phyloP scores from a whole-genome alignment of 1,284 basidiomycete genomes.

The Taiwanofungus camphoratus region DNA sequence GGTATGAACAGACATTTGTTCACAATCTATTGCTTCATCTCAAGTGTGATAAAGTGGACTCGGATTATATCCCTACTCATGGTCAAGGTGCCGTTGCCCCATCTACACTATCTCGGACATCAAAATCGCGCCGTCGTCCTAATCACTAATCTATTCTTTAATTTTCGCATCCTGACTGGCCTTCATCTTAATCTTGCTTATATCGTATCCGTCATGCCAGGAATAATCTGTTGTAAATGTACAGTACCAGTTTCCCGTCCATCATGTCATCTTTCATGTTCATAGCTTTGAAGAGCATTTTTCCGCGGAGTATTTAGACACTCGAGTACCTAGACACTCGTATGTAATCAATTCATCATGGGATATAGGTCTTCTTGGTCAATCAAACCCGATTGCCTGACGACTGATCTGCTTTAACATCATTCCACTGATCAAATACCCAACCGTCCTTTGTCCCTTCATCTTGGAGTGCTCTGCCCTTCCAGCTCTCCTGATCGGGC shows the following conservation, averaged over 20 bases:
- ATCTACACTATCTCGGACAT: slow-evolving; percentile 31
- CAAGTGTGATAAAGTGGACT: slow-evolving; percentile 67
- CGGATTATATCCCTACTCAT: slow-evolving; percentile 70
- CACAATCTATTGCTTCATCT: slow-evolving; percentile 78
- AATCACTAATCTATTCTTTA: slow-evolving; percentile 26
- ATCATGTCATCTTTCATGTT: too few species aligned
- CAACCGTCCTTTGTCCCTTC: slow-evolving; percentile 13
- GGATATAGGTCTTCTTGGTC: too few species aligned
- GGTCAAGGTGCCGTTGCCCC: slow-evolving; percentile 60
- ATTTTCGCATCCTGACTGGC: background rate
- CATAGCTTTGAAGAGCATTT: too few species aligned
- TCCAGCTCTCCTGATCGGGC: slow-evolving; percentile 21
- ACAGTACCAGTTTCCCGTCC: too few species aligned
- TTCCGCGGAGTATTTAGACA: too few species aligned
- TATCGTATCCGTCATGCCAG: too few species aligned
- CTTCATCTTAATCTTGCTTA: too few species aligned
- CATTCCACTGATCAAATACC: slow-evolving; percentile 20
- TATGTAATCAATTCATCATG: too few species aligned
- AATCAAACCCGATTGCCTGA: too few species aligned
- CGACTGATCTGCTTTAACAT: background rate
- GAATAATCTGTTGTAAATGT: too few species aligned
- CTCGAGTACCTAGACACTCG: too few species aligned
- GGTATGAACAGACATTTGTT: slow-evolving; percentile 85
- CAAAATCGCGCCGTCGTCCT: slow-evolving; percentile 42
- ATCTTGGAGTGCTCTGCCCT: slow-evolving; percentile 15